Conservation (phyloP, 352 stramenopile genomes). For the Aphanomyces euteiches region DNA sequence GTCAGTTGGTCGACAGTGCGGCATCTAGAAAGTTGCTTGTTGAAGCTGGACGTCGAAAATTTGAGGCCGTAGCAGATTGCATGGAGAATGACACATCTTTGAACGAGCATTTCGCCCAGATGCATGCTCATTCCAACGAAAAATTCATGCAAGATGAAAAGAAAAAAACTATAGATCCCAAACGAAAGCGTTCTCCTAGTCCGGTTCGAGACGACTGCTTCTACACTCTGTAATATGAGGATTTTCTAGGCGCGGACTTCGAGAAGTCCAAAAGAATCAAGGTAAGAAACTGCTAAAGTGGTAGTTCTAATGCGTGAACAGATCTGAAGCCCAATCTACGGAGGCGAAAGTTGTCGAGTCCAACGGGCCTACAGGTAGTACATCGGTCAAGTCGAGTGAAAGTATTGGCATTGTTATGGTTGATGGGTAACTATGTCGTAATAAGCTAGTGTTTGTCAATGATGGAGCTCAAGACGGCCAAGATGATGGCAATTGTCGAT, state of each 20-base stretch:
- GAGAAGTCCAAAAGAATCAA: background rate
- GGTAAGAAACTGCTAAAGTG: background rate
- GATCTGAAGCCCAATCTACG: no score
- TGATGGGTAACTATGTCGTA: background rate
- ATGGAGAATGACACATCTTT: constrained; percentile 47
- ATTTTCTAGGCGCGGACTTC: background rate
- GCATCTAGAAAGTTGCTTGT: constrained; percentile 64
- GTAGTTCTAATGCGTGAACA: no score
- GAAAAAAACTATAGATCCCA: background rate
- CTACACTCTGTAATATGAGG: no score
- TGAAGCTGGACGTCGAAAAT: constrained; percentile 41
- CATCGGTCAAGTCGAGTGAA: background rate
- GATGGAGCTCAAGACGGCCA: constrained; percentile 27
- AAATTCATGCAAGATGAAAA: constrained; percentile 10
- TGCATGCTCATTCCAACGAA: constrained; percentile 43
- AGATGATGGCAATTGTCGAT: constrained; percentile 29
- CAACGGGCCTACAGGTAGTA: background rate
- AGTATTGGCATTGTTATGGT: background rate
- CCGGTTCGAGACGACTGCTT: background rate
- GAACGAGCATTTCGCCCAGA: constrained; percentile 55
- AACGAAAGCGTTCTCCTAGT: constrained; percentile 34
- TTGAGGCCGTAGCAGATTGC: constrained; percentile 42
- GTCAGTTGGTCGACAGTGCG: constrained; percentile 68
- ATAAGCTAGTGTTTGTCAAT: constrained; percentile 24
- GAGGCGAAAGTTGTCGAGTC: background rate